Base-by-base conservation (phyloP, 163 green algal species). In the Trebouxiophyceae sp. region DNA sequence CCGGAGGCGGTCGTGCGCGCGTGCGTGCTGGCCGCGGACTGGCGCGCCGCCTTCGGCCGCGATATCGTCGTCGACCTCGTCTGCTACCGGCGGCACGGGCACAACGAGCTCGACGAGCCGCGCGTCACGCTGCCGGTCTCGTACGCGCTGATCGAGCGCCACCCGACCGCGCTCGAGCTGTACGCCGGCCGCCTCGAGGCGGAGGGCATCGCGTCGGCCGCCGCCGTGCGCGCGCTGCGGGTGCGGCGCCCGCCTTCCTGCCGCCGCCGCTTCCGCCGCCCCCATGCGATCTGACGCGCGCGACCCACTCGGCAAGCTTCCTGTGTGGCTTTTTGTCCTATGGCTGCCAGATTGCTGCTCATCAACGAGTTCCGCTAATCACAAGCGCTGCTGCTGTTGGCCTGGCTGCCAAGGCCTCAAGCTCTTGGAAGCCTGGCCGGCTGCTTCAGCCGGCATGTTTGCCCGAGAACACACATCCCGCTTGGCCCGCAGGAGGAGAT, bases 41-140 rank as follows among this genome's bases (percentile, higher is more conserved):
- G 75, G 77, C 67, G 80, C 8, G 45, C 64, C 5, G n/a, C 58
- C 28, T 50, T 50, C 16, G 28, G 71, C 27, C 76, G 63, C 57
- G 87, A 95, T 66, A 72, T 89, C 6, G 81, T 95, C 12, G 75
- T 95, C 16, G 84, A 93, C 70, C 63, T 93, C 5, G 77, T 90
- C 4, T 81, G 87, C 61, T 88, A 75, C 34, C 54, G 73, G 4
- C 67, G 70, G 70, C 61, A 33, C 4, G 87, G 87, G 7, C 87
- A 95, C 79, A 95, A 95, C 67, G 87, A 95, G 64, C 72, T 76
- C 30, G 84, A 91, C 30, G 69, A 87, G 69, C 78, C 81, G 0
- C 29, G 34, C 22, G 50, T 73, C 26, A 84, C 74, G 20, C 70
- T 83, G 57, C 87, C 87, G 12, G 57, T 90, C 27, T 84, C 67